These are phyloP conservation scores for Neopestalotiopsis sp. DNA, from an alignment of 2,329 filamentous ascomycete genomes.

Conservation along the genomic window DNA sequence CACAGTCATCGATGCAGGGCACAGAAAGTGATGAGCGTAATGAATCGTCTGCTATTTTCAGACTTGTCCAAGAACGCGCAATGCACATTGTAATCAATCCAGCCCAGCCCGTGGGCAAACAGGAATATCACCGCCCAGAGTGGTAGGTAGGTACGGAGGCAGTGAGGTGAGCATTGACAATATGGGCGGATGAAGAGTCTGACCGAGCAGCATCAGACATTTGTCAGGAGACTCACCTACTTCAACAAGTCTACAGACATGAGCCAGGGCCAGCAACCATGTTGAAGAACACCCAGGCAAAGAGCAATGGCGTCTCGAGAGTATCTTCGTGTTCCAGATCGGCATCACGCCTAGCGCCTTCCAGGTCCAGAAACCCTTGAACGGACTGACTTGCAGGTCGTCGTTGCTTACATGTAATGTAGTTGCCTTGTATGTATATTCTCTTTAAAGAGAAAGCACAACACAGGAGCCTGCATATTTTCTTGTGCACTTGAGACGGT, in stretches of 20 bases:
- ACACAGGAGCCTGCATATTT: not conserved
- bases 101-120: not conserved
- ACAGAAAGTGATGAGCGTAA: not conserved
- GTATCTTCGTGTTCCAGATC: not conserved
- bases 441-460: too few species aligned
- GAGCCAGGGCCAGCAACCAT: not conserved
- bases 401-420: not conserved
- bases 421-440: too few species aligned
- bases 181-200: not conserved
- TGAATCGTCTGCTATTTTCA: slow-evolving; percentile 7
- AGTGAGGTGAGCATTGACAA: not conserved
- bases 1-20: not conserved
- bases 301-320: not conserved
- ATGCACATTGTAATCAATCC: not conserved
- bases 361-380: not conserved
- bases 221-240: not conserved
- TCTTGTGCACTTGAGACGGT: slow-evolving; percentile 3
- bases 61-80: not conserved
- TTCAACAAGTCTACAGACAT: not conserved
- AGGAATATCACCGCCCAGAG: slow-evolving; percentile 13
- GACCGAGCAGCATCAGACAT: not conserved
- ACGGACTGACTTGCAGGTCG: not conserved
- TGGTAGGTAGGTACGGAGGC: slow-evolving; percentile 6
- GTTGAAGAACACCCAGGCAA: not conserved
- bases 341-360: not conserved